These are phyloP conservation scores for Salix exigua DNA, from an alignment of 345 rosid species.

Conservation along the genomic window DNA sequence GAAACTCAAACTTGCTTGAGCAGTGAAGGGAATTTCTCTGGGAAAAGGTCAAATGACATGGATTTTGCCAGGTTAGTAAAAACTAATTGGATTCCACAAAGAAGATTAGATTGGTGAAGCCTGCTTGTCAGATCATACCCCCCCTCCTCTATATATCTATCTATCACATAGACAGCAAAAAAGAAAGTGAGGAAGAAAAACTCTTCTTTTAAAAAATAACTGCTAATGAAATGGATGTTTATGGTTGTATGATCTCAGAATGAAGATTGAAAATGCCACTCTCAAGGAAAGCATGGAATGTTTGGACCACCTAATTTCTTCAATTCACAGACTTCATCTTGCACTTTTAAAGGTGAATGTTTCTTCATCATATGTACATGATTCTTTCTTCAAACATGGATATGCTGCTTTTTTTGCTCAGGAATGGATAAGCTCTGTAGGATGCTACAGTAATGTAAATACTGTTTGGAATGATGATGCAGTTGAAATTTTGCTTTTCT, in stretches of 20 bases:
- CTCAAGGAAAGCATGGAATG: conserved; percentile 83
- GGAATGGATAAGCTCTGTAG: background rate
- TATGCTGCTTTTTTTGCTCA: background rate
- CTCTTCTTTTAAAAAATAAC: background rate
- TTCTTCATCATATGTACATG: background rate
- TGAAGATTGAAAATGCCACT: conserved; percentile 88
- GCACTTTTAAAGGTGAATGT: conserved; percentile 66
- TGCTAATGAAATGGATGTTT: background rate
- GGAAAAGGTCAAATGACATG: conserved; percentile 34
- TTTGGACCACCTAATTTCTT: conserved; percentile 71
- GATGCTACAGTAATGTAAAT: background rate
- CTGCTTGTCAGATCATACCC: background rate
- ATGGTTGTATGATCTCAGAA: conserved; percentile 29
- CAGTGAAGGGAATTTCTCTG: conserved; percentile 33
- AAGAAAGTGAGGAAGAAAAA: background rate
- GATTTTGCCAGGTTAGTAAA: conserved; percentile 74
- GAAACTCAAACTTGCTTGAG: conserved; percentile 37
- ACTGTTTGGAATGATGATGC: background rate
- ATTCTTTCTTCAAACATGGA: background rate
- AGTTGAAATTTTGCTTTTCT: conserved; percentile 6
- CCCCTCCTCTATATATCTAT: no score
- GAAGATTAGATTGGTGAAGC: conserved; percentile 1
- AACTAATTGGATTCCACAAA: background rate
- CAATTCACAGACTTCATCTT: conserved; percentile 76
- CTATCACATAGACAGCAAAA: no score